Evolutionary conservation across 2,329 filamentous ascomycete genomes (phyloP).

Genomic region (Dothistroma pini): DNA sequence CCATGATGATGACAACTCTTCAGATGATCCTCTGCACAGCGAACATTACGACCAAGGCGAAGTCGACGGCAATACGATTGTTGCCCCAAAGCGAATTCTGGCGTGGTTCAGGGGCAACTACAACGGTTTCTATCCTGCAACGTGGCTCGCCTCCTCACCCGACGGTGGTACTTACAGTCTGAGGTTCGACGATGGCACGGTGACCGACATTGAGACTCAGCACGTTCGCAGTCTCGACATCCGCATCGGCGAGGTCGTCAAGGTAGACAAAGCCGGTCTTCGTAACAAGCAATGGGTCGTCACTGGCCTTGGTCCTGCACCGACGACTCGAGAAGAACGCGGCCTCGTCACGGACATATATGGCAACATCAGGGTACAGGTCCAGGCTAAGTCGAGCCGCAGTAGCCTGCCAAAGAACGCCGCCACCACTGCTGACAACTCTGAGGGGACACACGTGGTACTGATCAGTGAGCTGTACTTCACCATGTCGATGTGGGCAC

Average conservation of each 20-base stretch:
- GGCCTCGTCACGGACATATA: slow-evolving; percentile 40
- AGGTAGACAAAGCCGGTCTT: slow-evolving; percentile 45
- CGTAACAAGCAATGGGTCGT: slow-evolving; percentile 45
- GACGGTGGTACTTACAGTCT: slow-evolving; percentile 43
- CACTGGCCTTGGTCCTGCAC: slow-evolving; percentile 40
- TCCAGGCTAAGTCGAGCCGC: slow-evolving; percentile 39
- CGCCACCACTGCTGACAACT: slow-evolving; percentile 19
- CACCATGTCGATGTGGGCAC: slow-evolving; percentile 42
- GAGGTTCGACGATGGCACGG: slow-evolving; percentile 48
- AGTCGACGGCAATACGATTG: background rate
- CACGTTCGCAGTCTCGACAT: slow-evolving; percentile 44
- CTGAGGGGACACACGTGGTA: slow-evolving; percentile 33
- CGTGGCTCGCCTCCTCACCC: slow-evolving; percentile 49
- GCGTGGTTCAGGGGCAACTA: slow-evolving; percentile 54
- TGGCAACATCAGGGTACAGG: slow-evolving; percentile 40
- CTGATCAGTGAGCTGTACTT: slow-evolving; percentile 44
- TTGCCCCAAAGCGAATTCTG: slow-evolving; percentile 51
- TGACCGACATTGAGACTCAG: slow-evolving; percentile 39
- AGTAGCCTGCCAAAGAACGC: slow-evolving; percentile 33
- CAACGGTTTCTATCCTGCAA: slow-evolving; percentile 57
- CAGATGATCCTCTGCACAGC: background rate
- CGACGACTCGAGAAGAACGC: slow-evolving; percentile 27
- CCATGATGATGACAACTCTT: background rate
- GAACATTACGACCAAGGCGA: background rate
- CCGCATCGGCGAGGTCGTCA: slow-evolving; percentile 44